These are phyloP conservation scores for Beauveria varroae DNA, from an alignment of 2,329 filamentous ascomycete species.

Conservation along the genomic window DNA sequence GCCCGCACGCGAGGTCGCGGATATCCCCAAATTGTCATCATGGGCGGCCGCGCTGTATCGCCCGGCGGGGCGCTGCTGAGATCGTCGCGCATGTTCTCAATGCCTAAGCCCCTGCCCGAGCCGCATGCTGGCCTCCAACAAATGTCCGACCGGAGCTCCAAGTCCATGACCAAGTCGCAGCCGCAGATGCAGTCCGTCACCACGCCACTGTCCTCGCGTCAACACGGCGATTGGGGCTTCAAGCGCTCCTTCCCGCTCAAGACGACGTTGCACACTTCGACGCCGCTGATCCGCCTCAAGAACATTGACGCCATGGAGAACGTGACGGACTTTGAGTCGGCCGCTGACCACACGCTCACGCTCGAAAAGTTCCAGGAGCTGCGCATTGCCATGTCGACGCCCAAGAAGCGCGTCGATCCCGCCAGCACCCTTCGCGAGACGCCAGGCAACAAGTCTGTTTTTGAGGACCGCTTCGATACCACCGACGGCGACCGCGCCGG, in stretches of 20 bases:
- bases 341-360: conserved; percentile 72
- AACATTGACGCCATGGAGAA: conserved; percentile 79
- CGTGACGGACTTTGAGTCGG: conserved; percentile 80
- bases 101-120: conserved; percentile 66
- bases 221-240: conserved; percentile 83
- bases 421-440: conserved; percentile 15
- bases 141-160: conserved; percentile 28
- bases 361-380: conserved; percentile 83
- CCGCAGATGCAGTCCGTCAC: conserved; percentile 81
- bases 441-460: conserved; percentile 42
- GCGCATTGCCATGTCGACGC: conserved; percentile 60
- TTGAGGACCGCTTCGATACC: conserved; percentile 50
- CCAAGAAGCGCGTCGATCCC: conserved; percentile 20
- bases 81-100: conserved; percentile 80
- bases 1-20: conserved; percentile 21
- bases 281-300: conserved; percentile 69
- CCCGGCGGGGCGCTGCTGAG: conserved; percentile 67
- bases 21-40: conserved; percentile 18
- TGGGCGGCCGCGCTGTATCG: conserved; percentile 36
- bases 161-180: conserved; percentile 58
- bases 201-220: conserved; percentile 64
- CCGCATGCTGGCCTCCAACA: conserved; percentile 42
- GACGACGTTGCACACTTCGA: conserved; percentile 62
- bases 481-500: conserved; percentile 34
- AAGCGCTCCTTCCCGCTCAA: conserved; percentile 76